Base-by-base conservation (phyloP, 176 grass and related monocot species). In the Triticum timopheevii region DNA sequence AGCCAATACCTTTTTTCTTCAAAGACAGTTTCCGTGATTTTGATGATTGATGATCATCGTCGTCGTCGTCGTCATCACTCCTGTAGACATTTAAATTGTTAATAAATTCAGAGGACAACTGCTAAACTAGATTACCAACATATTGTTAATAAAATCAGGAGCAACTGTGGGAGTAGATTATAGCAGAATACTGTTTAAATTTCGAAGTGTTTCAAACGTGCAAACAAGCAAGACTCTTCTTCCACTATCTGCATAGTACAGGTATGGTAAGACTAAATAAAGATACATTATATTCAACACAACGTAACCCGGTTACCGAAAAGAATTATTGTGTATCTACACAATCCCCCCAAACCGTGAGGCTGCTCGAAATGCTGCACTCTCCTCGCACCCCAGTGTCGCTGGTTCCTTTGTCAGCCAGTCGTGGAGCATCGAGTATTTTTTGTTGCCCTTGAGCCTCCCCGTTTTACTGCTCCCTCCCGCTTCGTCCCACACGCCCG, bases 1-100 rank as follows among this genome's bases (percentile, higher is more conserved):
- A 98, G 47, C 93, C 96, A 84, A 92, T 78, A 73, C 96, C 96
- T 28, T 96, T 98, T 85, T 91, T 96, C 93, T 98, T 98, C 79
- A 98, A 73, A 15, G 92, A 98, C 36, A 98, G 80, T 85, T 98
- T 98, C 36, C 88, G 83, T 78, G 92, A 83, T 77, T 96, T 96
- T 8, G 64, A 82, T 67, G 42, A 30, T 44, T 80, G 84, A 45
- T 83, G 65, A 45, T 91, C 86, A 67, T 83, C 71, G 76, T 86
- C 86, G 4, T 74, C 86, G 10, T 74, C 71, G 6, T 35, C 50
- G 6, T 59, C 25, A 11, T 80, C 79, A 79, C 45, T 90, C 91
- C 96, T 94, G 82, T 49, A 77, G 87, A 83, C 58, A 76, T 69
- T 88, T 49, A 90, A 4, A 66, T 34, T 20, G n/a, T 66, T 66